A percentile compares a stretch with the other conserved stretches of the same genome.
phyloP scores from a whole-genome alignment of 2,329 filamentous ascomycete species.

The Ophiostoma australiae region DNA sequence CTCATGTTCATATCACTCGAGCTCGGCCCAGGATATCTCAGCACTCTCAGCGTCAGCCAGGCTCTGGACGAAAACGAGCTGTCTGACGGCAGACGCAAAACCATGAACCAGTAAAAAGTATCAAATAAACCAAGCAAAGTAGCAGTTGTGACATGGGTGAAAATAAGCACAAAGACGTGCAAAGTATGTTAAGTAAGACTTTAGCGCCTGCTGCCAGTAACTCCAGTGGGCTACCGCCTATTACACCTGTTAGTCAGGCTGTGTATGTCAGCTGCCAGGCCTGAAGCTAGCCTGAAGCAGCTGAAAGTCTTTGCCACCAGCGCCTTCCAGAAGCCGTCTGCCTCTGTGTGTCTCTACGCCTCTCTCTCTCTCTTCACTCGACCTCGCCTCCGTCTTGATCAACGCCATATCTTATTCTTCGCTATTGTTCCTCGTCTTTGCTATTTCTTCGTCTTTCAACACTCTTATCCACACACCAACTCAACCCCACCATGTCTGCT shows the following conservation, averaged over 20 bases:
- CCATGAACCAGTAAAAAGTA: too few relatives aligned
- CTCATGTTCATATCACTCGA: neutral
- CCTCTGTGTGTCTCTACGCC: neutral
- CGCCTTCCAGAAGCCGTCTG: neutral
- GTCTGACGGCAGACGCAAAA: too few relatives aligned
- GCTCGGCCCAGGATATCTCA: neutral
- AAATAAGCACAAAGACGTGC: neutral
- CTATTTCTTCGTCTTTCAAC: neutral
- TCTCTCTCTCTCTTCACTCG: neutral
- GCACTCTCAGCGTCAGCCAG: neutral
- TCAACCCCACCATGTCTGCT: slow-evolving; percentile 64
- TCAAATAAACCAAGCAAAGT: too few relatives aligned
- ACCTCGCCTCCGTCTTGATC: neutral
- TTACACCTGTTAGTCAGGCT: neutral
- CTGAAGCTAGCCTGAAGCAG: slow-evolving; percentile 7
- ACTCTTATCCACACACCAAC: neutral
- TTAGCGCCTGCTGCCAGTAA: neutral
- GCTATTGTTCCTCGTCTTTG: neutral
- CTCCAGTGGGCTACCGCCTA: neutral
- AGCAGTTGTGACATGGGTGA: neutral
- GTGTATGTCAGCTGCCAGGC: neutral
- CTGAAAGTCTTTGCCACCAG: slow-evolving; percentile 7
- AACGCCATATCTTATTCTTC: neutral
- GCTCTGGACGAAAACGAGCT: too few relatives aligned
- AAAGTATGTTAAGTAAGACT: neutral